These are phyloP conservation scores for Nitzschia sp. DNA, from an alignment of 108 stramenopile species.

Conservation along the genomic window DNA sequence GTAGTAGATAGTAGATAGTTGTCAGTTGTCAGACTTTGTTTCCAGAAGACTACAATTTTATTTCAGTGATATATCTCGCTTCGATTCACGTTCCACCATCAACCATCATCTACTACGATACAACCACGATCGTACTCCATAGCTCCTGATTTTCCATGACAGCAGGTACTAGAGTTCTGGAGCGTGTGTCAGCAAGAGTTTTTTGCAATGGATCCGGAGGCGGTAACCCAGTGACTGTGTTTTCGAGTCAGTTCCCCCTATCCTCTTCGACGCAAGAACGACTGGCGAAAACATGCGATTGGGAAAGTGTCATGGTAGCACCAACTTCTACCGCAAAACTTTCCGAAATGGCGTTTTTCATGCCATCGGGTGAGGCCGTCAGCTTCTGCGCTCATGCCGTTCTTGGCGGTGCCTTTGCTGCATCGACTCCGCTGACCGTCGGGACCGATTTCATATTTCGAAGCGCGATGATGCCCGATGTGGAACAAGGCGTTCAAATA, in stretches of 20 bases:
- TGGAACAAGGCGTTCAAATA: background rate
- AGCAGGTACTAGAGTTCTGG: constrained; percentile 17
- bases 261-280: constrained; percentile 24
- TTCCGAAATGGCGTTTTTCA: constrained; percentile 55
- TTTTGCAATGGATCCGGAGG: constrained; percentile 43
- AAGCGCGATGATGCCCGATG: background rate
- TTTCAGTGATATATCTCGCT: too few relatives aligned
- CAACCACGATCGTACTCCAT: too few relatives aligned
- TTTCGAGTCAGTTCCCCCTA: constrained; percentile 30
- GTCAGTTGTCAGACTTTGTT: too few relatives aligned
- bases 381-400: constrained; percentile 81
- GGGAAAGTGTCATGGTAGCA: constrained; percentile 68
- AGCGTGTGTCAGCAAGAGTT: constrained; percentile 46
- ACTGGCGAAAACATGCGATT: constrained; percentile 59
- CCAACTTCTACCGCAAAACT: background rate
- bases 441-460: background rate
- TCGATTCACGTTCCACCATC: too few relatives aligned
- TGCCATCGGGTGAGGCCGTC: constrained; percentile 73
- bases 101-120: too few relatives aligned
- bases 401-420: constrained; percentile 51
- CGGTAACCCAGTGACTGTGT: constrained; percentile 76
- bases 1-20: too few relatives aligned
- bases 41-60: too few relatives aligned
- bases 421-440: background rate
- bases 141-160: too few relatives aligned